A percentile compares a stretch with the other conserved stretches of the same genome.
These are phyloP conservation scores for Fusarium sp. DNA, from an alignment of 2,329 filamentous ascomycete genomes.

Conservation along the genomic window DNA sequence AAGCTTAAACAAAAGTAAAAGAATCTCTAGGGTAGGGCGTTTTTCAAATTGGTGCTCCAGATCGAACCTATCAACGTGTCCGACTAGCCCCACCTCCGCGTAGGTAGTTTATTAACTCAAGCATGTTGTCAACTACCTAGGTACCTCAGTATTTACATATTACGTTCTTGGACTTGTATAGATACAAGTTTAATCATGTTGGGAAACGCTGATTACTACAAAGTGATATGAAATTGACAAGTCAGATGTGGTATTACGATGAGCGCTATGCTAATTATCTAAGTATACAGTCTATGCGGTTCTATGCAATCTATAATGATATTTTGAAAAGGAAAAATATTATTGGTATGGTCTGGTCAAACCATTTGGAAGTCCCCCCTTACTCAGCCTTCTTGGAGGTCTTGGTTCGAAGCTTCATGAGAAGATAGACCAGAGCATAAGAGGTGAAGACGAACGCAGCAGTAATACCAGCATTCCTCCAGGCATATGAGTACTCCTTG, in stretches of 20 bases:
- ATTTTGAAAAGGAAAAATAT: not conserved
- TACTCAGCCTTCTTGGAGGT: conserved; percentile 61
- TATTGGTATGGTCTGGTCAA: not conserved
- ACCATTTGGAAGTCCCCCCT: not conserved
- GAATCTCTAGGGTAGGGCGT: too few relatives aligned
- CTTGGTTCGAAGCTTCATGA: conserved; percentile 65
- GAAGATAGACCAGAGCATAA: conserved; percentile 61
- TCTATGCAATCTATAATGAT: conserved; percentile 11
- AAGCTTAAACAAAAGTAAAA: too few relatives aligned
- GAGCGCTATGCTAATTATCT: not conserved
- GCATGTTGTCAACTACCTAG: too few relatives aligned
- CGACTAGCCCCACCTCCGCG: too few relatives aligned
- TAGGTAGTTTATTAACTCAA: too few relatives aligned
- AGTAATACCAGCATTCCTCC: conserved; percentile 74
- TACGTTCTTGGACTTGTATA: too few relatives aligned
- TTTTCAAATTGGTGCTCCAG: too few relatives aligned
- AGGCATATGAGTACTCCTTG: conserved; percentile 72
- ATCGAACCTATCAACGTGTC: too few relatives aligned
- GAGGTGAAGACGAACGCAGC: conserved; percentile 68
- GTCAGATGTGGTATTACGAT: not conserved
- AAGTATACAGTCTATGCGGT: not conserved
- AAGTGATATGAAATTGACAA: too few relatives aligned
- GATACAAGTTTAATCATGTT: too few relatives aligned
- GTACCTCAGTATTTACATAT: too few relatives aligned
- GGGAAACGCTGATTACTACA: too few relatives aligned